phyloP scores from a whole-genome alignment of 768 basidiomycete genomes.

The Termitomyces sp. region DNA sequence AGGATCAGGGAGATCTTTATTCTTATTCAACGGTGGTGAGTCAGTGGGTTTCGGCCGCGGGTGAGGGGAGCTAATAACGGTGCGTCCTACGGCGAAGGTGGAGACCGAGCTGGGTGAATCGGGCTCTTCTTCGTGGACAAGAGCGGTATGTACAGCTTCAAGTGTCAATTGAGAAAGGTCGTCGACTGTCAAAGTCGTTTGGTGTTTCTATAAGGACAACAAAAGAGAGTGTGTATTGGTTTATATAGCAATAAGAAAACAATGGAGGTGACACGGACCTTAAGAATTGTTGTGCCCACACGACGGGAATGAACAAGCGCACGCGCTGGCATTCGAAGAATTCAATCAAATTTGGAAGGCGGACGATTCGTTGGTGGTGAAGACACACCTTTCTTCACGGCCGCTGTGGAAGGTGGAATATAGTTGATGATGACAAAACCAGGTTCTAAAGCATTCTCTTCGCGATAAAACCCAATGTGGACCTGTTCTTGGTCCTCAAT shows the following conservation, averaged over 20 bases:
- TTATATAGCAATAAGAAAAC: slow-evolving; percentile 14
- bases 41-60: background rate
- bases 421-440: slow-evolving; percentile 39
- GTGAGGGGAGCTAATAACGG: background rate
- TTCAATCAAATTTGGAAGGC: background rate
- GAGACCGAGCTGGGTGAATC: slow-evolving; percentile 14
- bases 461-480: slow-evolving; percentile 41
- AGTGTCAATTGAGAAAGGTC: slow-evolving; percentile 37
- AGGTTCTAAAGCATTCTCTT: slow-evolving; percentile 29
- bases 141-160: slow-evolving; percentile 30
- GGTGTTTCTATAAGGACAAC: slow-evolving; percentile 30
- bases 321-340: slow-evolving; percentile 26
- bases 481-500: slow-evolving; percentile 31
- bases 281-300: slow-evolving; percentile 37
- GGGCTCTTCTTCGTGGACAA: slow-evolving; percentile 20
- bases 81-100: slow-evolving; percentile 11
- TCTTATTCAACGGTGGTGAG: slow-evolving; percentile 9
- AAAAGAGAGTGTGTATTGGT: background rate
- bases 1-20: slow-evolving; percentile 15
- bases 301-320: slow-evolving; percentile 43
- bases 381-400: slow-evolving; percentile 26
- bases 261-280: slow-evolving; percentile 26
- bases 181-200: slow-evolving; percentile 41
- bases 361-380: background rate
- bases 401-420: slow-evolving; percentile 35